Evolutionary conservation across 73 alveolate genomes (phyloP).

Genomic region (Breviolum minutum): DNA sequence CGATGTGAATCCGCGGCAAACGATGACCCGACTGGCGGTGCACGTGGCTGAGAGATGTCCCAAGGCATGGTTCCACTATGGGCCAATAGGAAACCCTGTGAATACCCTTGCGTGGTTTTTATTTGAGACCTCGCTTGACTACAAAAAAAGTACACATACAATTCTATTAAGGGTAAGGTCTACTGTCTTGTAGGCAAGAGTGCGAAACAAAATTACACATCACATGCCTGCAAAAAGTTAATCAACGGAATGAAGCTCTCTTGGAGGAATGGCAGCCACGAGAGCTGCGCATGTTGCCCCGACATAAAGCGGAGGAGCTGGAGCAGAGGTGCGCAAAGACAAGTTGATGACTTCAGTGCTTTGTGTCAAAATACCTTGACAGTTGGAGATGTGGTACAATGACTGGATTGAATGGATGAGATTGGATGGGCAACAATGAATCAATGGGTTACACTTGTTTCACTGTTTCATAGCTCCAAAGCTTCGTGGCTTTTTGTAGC

Average conservation of each 20-base stretch:
- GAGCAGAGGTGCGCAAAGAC: background rate
- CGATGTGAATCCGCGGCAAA: constrained; percentile 85
- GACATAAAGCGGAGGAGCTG: constrained; percentile 37
- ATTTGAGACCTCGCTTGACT: no score
- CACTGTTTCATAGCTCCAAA: background rate
- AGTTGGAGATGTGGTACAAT: background rate
- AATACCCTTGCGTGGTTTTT: no score
- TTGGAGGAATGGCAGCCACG: constrained; percentile 28
- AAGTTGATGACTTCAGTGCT: background rate
- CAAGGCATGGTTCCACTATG: background rate
- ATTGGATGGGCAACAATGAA: background rate
- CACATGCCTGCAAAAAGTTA: no score
- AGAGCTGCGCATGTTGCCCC: constrained; percentile 47
- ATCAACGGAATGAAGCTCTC: background rate
- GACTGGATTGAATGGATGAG: background rate
- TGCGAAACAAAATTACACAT: no score
- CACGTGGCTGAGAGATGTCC: constrained; percentile 34
- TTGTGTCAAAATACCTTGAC: background rate
- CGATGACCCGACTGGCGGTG: constrained; percentile 65
- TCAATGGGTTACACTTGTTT: background rate
- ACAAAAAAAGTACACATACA: no score
- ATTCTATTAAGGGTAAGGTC: no score
- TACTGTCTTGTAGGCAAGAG: no score
- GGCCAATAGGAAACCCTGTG: no score
- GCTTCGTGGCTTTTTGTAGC: background rate